These are phyloP conservation scores for Plenodomus biglobosus DNA, from an alignment of 2,329 filamentous ascomycete species.

Conservation along the genomic window DNA sequence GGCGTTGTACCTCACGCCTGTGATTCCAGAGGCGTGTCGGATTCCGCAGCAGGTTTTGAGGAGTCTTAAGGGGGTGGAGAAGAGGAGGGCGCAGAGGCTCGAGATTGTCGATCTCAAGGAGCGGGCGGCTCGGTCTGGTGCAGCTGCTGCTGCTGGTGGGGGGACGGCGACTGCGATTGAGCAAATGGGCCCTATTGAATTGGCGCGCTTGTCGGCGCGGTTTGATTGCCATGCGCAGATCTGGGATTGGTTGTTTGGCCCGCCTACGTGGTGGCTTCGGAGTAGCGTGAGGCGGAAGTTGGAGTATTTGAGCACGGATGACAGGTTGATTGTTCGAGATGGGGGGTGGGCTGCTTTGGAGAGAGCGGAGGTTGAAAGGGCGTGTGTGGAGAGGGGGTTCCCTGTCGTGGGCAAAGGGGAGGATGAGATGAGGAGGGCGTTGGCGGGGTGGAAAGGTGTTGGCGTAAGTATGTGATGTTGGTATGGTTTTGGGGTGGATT, in stretches of 20 bases:
- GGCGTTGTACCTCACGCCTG: conserved; percentile 68
- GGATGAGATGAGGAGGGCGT: conserved; percentile 26
- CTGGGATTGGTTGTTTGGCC: conserved; percentile 48
- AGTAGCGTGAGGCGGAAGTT: conserved; percentile 58
- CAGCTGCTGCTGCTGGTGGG: conserved; percentile 1
- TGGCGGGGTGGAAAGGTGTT: conserved; percentile 8
- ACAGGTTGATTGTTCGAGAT: conserved; percentile 64
- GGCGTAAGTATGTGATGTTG: neutral
- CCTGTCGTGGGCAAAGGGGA: conserved; percentile 32
- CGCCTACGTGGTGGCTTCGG: conserved; percentile 55
- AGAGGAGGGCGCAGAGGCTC: conserved; percentile 23
- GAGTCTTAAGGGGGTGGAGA: conserved; percentile 56
- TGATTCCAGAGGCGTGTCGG: conserved; percentile 80
- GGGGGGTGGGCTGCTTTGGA: conserved; percentile 64
- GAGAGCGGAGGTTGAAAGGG: conserved; percentile 66
- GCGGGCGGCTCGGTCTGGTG: neutral
- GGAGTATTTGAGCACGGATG: conserved; percentile 69
- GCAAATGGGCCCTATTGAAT: conserved; percentile 17
- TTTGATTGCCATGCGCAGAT: conserved; percentile 27
- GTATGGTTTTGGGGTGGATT: neutral
- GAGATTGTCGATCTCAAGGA: conserved; percentile 14
- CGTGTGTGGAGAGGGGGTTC: conserved; percentile 61
- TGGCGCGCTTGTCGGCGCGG: conserved; percentile 22
- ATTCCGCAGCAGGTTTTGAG: conserved; percentile 75
- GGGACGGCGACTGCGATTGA: too few relatives aligned